Evolutionary conservation across 768 basidiomycete species (phyloP), one percentile per base, ranked within the genome.

Genomic region (Mycena vulgaris): DNA sequence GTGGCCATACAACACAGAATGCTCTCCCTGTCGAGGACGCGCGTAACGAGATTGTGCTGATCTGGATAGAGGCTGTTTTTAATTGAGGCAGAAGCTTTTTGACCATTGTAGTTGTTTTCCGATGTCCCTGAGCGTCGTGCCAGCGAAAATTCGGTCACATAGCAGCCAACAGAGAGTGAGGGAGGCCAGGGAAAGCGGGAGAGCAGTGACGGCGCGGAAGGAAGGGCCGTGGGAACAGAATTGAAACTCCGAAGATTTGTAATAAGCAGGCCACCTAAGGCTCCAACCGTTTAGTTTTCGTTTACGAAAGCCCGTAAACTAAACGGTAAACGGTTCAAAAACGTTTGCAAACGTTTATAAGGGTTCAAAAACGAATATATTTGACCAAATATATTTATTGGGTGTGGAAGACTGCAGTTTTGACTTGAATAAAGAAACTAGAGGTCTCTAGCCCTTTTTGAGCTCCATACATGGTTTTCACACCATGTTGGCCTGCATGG

Each of bases 241-340:
- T 58, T 58, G 37, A 58, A 58, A 55, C 33, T 55, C 53, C 31
- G 33, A 33, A n/a, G n/a, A n/a, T n/a, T n/a, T n/a, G n/a, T n/a
- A n/a, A n/a, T n/a, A n/a, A n/a, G n/a, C n/a, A n/a, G n/a, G n/a
- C n/a, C n/a, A n/a, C n/a, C n/a, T n/a, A n/a, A n/a, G n/a, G n/a
- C n/a, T n/a, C n/a, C n/a, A n/a, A n/a, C n/a, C n/a, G n/a, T n/a
- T n/a, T n/a, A n/a, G n/a, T n/a, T n/a, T n/a, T n/a, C n/a, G n/a
- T n/a, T n/a, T n/a, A n/a, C n/a, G n/a, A n/a, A n/a, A n/a, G n/a
- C n/a, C n/a, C n/a, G n/a, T n/a, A n/a, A n/a, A n/a, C n/a, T n/a
- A n/a, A n/a, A n/a, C n/a, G n/a, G n/a, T n/a, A n/a, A n/a, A n/a
- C n/a, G n/a, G n/a, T n/a, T n/a, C n/a, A n/a, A n/a, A n/a, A n/a